Percentiles rank a stretch among this genome's conserved stretches.
phyloP scores from a whole-genome alignment of 495 filamentous ascomycete genomes.

The Lasiosphaeria hispida region DNA sequence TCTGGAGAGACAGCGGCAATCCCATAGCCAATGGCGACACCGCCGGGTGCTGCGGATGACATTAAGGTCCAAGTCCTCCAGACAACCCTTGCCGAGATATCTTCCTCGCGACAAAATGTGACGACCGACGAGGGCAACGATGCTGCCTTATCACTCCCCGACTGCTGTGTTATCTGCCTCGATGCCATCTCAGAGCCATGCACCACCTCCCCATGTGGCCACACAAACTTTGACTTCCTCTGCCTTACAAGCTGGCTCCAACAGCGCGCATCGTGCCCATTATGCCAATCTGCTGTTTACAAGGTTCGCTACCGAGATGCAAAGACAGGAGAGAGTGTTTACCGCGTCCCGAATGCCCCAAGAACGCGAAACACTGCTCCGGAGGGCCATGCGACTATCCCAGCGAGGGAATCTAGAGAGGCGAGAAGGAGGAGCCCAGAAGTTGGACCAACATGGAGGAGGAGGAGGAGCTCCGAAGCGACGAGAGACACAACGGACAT shows the following conservation, averaged over 20 bases:
- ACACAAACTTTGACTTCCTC: conserved; percentile 78
- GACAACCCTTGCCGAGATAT: conserved; percentile 46
- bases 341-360: conserved; percentile 32
- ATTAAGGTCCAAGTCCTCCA: conserved; percentile 45
- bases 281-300: conserved; percentile 70
- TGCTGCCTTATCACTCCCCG: conserved; percentile 8
- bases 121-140: neutral
- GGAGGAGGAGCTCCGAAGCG: neutral
- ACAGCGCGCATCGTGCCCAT: conserved; percentile 67
- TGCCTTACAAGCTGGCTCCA: conserved; percentile 84
- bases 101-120: conserved; percentile 23
- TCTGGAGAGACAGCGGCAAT: neutral
- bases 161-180: conserved; percentile 71
- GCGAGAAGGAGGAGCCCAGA: neutral
- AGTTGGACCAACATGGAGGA: conserved; percentile 6
- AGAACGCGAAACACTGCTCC: neutral
- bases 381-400: no score
- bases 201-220: conserved; percentile 69
- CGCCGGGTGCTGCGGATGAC: conserved; percentile 25
- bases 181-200: conserved; percentile 70
- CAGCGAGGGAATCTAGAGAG: neutral
- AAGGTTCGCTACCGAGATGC: conserved; percentile 65
- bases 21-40: conserved; percentile 28
- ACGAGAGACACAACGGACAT: conserved; percentile 2
- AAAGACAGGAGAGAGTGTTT: conserved; percentile 52